phyloP scores from a whole-genome alignment of 192 early-diverging fungal species.

The Phycomyces blakesleeanus region DNA sequence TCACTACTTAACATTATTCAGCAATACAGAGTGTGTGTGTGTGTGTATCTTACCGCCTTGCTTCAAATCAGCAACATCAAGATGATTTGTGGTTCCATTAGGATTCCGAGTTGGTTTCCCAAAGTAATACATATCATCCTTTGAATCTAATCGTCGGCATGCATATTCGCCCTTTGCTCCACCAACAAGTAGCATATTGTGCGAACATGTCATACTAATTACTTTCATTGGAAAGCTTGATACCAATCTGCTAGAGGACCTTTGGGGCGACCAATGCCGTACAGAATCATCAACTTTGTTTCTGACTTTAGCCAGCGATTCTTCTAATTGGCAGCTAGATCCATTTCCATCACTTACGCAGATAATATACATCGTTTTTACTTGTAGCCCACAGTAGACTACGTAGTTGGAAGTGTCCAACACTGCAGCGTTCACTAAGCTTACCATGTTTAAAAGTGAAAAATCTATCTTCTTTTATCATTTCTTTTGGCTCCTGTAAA shows the following conservation, averaged over 20 bases:
- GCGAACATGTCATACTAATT: constrained; percentile 47
- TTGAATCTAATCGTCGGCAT: constrained; percentile 26
- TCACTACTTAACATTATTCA: too few relatives aligned
- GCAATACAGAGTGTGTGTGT: too few relatives aligned
- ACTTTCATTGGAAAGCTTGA: constrained; percentile 33
- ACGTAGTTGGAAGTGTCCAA: constrained; percentile 62
- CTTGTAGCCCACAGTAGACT: constrained; percentile 57
- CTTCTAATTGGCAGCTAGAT: neutral
- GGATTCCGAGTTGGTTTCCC: constrained; percentile 33
- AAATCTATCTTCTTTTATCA: constrained; percentile 31
- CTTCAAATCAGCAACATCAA: constrained; percentile 43
- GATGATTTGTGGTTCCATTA: constrained; percentile 62
- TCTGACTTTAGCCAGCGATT: neutral
- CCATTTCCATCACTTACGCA: constrained; percentile 26
- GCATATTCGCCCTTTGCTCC: constrained; percentile 48
- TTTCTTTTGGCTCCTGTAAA: constrained; percentile 24
- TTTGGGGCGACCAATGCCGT: constrained; percentile 48
- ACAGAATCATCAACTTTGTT: constrained; percentile 38
- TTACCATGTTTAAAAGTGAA: constrained; percentile 46
- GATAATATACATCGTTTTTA: constrained; percentile 58
- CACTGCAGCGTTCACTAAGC: constrained; percentile 43
- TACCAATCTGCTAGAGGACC: constrained; percentile 25
- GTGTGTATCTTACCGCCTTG: constrained; percentile 39
- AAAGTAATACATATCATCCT: neutral
- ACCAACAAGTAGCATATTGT: constrained; percentile 47